Conservation (phyloP, 1,284 basidiomycete genomes). For the Meira nashicola region DNA sequence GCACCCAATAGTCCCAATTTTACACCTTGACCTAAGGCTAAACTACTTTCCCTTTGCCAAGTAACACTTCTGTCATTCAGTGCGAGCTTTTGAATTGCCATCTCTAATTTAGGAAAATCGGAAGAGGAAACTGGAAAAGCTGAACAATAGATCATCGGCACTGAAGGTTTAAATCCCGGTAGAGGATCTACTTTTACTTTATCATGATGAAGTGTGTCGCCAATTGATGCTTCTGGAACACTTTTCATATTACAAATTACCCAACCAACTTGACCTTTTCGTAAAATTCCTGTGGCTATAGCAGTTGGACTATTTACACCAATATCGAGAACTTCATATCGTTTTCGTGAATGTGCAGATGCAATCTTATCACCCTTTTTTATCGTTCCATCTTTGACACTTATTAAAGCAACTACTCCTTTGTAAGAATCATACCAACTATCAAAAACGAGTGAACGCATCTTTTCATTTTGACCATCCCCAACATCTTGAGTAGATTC, state of each 20-base stretch:
- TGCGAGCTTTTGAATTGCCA: constrained; percentile 81
- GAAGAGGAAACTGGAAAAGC: constrained; percentile 87
- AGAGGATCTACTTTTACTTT: constrained; percentile 75
- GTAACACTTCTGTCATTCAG: constrained; percentile 85
- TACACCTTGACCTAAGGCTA: constrained; percentile 89
- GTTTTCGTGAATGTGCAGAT: constrained; percentile 79
- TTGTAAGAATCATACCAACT: constrained; percentile 88
- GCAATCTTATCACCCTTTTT: constrained; percentile 72
- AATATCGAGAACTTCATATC: constrained; percentile 85
- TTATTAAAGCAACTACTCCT: constrained; percentile 89
- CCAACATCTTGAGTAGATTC: constrained; percentile 67
- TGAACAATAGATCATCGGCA: constrained; percentile 96
- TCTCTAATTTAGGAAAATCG: constrained; percentile 89
- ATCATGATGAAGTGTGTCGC: constrained; percentile 81
- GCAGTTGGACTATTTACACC: constrained; percentile 78
- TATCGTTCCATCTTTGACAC: constrained; percentile 62
- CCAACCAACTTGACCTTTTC: constrained; percentile 79
- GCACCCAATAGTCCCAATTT: constrained; percentile 92
- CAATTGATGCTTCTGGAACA: constrained; percentile 87
- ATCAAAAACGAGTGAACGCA: constrained; percentile 84
- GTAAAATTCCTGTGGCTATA: constrained; percentile 57
- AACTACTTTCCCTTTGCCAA: constrained; percentile 84
- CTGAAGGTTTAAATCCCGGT: constrained; percentile 85
- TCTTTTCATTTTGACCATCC: constrained; percentile 52
- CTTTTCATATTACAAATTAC: constrained; percentile 23